phyloP scores from a whole-genome alignment of 441 rosid species.

The Cnidoscolus chayamansa region DNA sequence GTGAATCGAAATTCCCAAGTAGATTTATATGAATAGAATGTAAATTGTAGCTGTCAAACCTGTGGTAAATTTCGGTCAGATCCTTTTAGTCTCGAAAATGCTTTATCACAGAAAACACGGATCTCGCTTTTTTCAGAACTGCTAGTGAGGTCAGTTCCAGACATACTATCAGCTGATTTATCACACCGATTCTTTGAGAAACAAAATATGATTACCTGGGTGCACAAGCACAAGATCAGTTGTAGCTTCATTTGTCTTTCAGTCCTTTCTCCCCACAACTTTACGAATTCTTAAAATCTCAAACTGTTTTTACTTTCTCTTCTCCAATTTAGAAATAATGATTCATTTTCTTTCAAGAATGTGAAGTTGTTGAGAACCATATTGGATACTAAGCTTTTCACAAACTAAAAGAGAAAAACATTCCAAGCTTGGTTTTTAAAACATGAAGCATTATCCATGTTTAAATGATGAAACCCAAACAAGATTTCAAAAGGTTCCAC shows the following conservation, averaged over 20 bases:
- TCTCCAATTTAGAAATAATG: neutral
- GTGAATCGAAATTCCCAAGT: conserved; percentile 20
- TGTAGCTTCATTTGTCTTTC: conserved; percentile 1
- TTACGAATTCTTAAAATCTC: neutral
- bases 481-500: neutral
- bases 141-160: conserved; percentile 78
- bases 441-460: neutral
- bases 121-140: conserved; percentile 87
- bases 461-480: neutral
- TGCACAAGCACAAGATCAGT: conserved; percentile 22
- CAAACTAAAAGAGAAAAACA: neutral
- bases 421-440: neutral
- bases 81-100: conserved; percentile 93
- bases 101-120: conserved; percentile 90
- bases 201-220: conserved; percentile 86
- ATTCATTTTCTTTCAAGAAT: neutral
- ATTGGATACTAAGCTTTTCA: neutral
- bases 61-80: conserved; percentile 96
- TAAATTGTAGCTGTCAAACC: conserved; percentile 45
- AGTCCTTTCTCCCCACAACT: too few species aligned
- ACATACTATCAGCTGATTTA: conserved; percentile 73
- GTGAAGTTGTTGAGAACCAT: neutral
- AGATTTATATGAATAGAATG: conserved; percentile 18
- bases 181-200: conserved; percentile 97
- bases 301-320: neutral